Evolutionary conservation across 1,284 basidiomycete species (phyloP).

Genomic region (Psilocybe mexicana): DNA sequence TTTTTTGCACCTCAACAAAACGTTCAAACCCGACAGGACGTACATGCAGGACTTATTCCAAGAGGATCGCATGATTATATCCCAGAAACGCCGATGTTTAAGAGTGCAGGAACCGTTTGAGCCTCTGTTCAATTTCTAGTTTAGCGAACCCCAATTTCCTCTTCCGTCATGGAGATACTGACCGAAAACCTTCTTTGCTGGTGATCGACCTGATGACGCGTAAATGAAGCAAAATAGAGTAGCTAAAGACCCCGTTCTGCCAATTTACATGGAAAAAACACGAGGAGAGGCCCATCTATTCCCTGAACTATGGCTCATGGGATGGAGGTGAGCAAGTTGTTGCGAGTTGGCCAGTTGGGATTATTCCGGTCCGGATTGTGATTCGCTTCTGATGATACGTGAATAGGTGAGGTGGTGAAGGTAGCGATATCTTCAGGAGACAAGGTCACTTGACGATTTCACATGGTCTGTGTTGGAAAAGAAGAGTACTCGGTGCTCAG

Average conservation of each 20-base stretch:
- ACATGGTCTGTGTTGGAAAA: conserved; percentile 7
- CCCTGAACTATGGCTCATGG: no score
- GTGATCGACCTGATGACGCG: no score
- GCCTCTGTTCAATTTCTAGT: background rate
- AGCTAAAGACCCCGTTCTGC: background rate
- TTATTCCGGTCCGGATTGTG: no score
- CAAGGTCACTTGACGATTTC: conserved; percentile 19
- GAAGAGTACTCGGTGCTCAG: background rate
- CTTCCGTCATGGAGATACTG: background rate
- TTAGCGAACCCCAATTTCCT: background rate
- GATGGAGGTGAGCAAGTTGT: no score
- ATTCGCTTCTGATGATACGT: background rate
- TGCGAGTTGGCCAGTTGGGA: no score
- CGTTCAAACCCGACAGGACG: background rate
- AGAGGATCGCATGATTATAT: background rate
- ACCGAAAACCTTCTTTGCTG: background rate
- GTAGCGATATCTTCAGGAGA: background rate
- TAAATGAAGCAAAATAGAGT: background rate
- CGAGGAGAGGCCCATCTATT: background rate
- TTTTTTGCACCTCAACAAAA: background rate
- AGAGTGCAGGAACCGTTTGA: conserved; percentile 6
- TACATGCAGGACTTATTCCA: background rate
- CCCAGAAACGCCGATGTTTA: conserved; percentile 22
- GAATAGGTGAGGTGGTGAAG: conserved; percentile 4
- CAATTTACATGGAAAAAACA: background rate